Conservation (phyloP, 1,284 basidiomycete genomes). For the Trichosporon faecale region DNA sequence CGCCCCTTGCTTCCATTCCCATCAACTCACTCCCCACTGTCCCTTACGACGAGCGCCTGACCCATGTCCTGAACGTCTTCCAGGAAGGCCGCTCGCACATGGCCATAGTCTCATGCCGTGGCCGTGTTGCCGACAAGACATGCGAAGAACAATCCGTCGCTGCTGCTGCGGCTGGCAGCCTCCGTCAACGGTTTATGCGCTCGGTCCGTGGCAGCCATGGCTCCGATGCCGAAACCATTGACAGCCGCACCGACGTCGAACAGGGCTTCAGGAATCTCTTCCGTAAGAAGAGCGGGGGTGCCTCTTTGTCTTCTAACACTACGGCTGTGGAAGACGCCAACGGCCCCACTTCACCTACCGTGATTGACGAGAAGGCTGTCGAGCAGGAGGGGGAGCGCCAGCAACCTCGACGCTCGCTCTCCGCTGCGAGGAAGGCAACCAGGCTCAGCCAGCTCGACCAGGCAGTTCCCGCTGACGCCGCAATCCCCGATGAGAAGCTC, state of each 20-base stretch:
- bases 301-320: not conserved
- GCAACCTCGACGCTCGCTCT: not conserved
- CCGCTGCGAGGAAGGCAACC: constrained; percentile 24
- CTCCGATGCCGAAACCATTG: constrained; percentile 57
- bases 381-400: not conserved
- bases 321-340: not conserved
- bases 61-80: constrained; percentile 83
- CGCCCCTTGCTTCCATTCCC: constrained; percentile 71
- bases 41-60: constrained; percentile 76
- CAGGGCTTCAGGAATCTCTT: constrained; percentile 21
- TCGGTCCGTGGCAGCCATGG: not conserved
- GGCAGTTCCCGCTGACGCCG: constrained; percentile 77
- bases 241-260: constrained; percentile 52
- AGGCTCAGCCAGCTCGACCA: constrained; percentile 62
- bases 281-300: constrained; percentile 21
- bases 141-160: constrained; percentile 39
- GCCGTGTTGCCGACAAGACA: constrained; percentile 31
- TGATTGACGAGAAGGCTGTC: not conserved
- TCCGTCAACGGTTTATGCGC: constrained; percentile 40
- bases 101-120: constrained; percentile 73
- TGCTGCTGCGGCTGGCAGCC: constrained; percentile 56
- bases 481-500: constrained; percentile 65
- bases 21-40: constrained; percentile 82
- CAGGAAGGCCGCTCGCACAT: constrained; percentile 89
- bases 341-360: not conserved